These are phyloP conservation scores for Stagonosporopsis tanaceti DNA, from an alignment of 2,329 filamentous ascomycete genomes.

Conservation along the genomic window DNA sequence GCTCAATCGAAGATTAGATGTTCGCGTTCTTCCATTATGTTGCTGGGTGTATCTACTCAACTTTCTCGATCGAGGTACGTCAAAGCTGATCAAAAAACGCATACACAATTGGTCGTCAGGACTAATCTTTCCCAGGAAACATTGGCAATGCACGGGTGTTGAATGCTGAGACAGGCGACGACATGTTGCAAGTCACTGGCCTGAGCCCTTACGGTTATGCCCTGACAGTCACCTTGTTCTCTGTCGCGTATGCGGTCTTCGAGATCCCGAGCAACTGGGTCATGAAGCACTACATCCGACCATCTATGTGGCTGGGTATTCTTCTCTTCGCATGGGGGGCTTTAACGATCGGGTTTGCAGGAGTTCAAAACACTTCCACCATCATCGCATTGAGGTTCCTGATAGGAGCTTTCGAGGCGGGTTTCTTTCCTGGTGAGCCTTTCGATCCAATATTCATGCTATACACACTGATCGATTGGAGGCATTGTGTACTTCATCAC, in stretches of 20 bases:
- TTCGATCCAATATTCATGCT: too few species aligned
- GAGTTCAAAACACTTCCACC: constrained; percentile 52
- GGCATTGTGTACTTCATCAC: constrained; percentile 60
- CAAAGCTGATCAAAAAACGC: neutral
- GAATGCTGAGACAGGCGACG: constrained; percentile 66
- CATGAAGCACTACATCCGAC: constrained; percentile 63
- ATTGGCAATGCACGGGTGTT: constrained; percentile 67
- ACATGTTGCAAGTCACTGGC: constrained; percentile 67
- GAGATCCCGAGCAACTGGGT: constrained; percentile 66
- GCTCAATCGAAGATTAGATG: constrained; percentile 51
- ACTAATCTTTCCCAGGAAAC: constrained; percentile 59
- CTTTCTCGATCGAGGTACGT: constrained; percentile 62
- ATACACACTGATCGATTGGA: neutral
- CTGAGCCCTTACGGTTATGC: constrained; percentile 67
- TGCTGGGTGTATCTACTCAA: constrained; percentile 69
- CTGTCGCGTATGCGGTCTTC: constrained; percentile 49
- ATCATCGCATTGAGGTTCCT: constrained; percentile 54
- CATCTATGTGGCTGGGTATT: constrained; percentile 46
- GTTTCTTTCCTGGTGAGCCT: constrained; percentile 36
- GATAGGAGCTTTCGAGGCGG: constrained; percentile 43
- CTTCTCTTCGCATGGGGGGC: constrained; percentile 59
- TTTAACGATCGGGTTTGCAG: constrained; percentile 55
- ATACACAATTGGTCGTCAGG: neutral
- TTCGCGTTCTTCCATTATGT: constrained; percentile 69
- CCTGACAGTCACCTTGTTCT: constrained; percentile 40